Evolutionary conservation across 352 stramenopile species (phyloP).

Genomic region (Globisporangium parvum): DNA sequence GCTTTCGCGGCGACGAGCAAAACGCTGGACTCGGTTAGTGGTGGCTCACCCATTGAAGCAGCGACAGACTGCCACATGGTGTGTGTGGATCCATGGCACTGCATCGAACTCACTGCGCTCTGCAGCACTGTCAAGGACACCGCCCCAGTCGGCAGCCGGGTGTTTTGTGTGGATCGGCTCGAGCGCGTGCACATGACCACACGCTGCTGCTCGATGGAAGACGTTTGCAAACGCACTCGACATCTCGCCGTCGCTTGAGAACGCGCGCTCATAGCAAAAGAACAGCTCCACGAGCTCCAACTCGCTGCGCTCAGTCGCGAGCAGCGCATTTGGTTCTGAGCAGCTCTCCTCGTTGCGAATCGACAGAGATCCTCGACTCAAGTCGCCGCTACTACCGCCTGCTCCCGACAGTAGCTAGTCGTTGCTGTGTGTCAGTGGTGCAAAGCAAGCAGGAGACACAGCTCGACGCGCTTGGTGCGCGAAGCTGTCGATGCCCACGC

Average conservation of each 20-base stretch:
- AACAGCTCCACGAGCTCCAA: not conserved
- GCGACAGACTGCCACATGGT: constrained; percentile 13
- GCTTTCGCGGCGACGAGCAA: not conserved
- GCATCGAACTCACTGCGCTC: constrained; percentile 38
- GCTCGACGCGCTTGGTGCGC: no score
- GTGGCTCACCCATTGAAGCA: not conserved
- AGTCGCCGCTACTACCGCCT: no score
- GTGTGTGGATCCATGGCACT: constrained; percentile 38
- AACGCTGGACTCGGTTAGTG: not conserved
- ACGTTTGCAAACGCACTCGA: constrained; percentile 9
- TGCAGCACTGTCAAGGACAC: constrained; percentile 47
- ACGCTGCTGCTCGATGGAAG: constrained; percentile 44
- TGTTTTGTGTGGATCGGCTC: constrained; percentile 44
- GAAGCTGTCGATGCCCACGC: no score
- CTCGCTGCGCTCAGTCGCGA: not conserved
- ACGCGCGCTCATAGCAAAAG: not conserved
- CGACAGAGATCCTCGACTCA: not conserved
- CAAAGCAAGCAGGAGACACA: no score
- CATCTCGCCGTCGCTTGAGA: not conserved
- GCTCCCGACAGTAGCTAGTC: no score
- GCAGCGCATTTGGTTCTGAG: not conserved
- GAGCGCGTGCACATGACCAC: constrained; percentile 44
- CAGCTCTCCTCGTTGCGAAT: not conserved
- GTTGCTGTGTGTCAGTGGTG: no score
- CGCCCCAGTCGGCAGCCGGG: constrained; percentile 32